Evolutionary conservation across 352 stramenopile species (phyloP).

Genomic region (Globisporangium spinosum): DNA sequence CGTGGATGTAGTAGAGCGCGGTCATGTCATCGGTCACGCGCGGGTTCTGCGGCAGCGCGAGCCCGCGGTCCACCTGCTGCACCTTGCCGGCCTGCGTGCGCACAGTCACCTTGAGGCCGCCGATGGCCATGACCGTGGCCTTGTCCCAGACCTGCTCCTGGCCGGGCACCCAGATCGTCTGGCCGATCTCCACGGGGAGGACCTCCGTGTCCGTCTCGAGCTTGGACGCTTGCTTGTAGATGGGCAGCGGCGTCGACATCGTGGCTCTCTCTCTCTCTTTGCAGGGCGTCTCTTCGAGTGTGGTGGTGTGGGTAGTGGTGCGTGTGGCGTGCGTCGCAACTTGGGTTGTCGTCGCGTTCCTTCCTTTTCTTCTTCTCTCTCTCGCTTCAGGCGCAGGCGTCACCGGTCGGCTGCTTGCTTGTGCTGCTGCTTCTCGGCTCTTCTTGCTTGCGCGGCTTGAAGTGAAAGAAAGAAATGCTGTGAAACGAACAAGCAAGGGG

Average conservation of each 20-base stretch:
- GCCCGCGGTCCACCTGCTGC: constrained; percentile 76
- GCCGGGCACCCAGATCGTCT: constrained; percentile 75
- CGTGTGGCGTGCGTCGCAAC: constrained; percentile 9
- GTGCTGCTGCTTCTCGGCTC: background rate
- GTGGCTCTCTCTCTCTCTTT: constrained; percentile 6
- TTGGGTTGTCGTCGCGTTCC: background rate
- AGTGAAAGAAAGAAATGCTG: constrained; percentile 29
- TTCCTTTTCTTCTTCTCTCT: constrained; percentile 2
- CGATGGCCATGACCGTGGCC: constrained; percentile 80
- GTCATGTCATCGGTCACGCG: constrained; percentile 92
- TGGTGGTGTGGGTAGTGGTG: background rate
- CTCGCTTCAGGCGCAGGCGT: constrained; percentile 1
- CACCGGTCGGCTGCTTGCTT: constrained; percentile 7
- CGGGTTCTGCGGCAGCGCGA: constrained; percentile 73
- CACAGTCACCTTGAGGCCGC: constrained; percentile 83
- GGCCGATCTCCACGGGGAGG: constrained; percentile 68
- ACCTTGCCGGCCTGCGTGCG: constrained; percentile 81
- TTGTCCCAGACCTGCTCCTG: constrained; percentile 75
- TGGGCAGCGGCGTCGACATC: constrained; percentile 68
- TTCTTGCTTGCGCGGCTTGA: constrained; percentile 27
- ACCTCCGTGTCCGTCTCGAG: constrained; percentile 59
- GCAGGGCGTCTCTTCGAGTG: background rate
- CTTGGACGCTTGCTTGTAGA: constrained; percentile 69
- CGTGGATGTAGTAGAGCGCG: constrained; percentile 93
- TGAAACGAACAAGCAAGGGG: constrained; percentile 14